These are phyloP conservation scores for Penicillium samsonianum DNA, from an alignment of 495 filamentous ascomycete genomes.

Conservation along the genomic window DNA sequence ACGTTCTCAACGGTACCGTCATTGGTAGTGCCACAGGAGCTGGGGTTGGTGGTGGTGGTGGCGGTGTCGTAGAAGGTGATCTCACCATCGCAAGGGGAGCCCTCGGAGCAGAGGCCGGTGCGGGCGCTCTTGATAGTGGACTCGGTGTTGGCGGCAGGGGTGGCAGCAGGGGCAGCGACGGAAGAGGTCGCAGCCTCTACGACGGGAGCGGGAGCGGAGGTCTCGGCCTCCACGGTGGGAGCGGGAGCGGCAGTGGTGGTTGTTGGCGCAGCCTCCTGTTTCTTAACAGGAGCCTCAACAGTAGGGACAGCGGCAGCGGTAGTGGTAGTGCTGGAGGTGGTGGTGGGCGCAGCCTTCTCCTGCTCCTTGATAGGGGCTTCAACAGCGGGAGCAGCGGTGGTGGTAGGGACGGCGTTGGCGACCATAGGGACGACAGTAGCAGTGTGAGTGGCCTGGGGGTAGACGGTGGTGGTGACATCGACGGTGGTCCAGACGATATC, in stretches of 20 bases:
- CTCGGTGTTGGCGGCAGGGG: constrained; percentile 12
- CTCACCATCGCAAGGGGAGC: constrained; percentile 41
- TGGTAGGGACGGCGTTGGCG: constrained; percentile 18
- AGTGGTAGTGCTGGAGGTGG: constrained; percentile 18
- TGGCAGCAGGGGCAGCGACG: constrained; percentile 15
- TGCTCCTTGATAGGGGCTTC: constrained; percentile 12
- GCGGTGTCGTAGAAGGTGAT: constrained; percentile 53
- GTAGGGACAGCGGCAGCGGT: constrained; percentile 13
- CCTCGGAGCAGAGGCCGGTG: constrained; percentile 37
- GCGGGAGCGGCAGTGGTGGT: constrained; percentile 9
- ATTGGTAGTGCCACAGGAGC: constrained; percentile 49
- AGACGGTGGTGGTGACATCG: constrained; percentile 48
- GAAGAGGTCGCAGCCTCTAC: constrained; percentile 20
- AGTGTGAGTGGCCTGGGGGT: constrained; percentile 25
- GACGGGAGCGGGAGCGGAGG: constrained; percentile 13
- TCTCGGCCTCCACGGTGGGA: constrained; percentile 11
- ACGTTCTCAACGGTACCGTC: constrained; percentile 44
- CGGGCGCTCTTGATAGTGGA: constrained; percentile 27
- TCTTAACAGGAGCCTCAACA: constrained; percentile 9
- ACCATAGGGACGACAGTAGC: constrained; percentile 16
- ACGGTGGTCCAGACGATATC: constrained; percentile 45
- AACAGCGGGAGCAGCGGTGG: constrained; percentile 16
- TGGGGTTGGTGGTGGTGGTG: constrained; percentile 35
- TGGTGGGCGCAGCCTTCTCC: constrained; percentile 16
- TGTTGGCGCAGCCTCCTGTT: constrained; percentile 15